These are phyloP conservation scores for Parastagonospora avenae DNA, from an alignment of 2,329 filamentous ascomycete species.

Conservation along the genomic window DNA sequence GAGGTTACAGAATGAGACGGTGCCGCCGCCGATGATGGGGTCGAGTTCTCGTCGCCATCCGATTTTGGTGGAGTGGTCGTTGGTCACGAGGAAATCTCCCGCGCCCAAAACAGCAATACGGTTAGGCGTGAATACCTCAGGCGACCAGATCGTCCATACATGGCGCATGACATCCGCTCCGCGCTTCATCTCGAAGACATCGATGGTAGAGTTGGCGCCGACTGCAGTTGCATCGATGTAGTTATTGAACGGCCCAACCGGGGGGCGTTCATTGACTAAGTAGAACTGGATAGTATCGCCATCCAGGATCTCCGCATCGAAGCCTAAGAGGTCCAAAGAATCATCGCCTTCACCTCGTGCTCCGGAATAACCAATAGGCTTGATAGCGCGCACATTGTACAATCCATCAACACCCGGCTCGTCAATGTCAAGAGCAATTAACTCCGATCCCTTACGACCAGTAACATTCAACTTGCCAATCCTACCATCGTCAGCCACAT, in stretches of 20 bases:
- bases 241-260: slow-evolving; percentile 26
- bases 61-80: slow-evolving; percentile 34
- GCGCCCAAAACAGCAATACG: slow-evolving; percentile 26
- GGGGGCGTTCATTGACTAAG: slow-evolving; percentile 34
- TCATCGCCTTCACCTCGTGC: slow-evolving; percentile 28
- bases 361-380: slow-evolving; percentile 26
- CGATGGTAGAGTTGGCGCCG: slow-evolving; percentile 34
- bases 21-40: slow-evolving; percentile 33
- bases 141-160: slow-evolving; percentile 24
- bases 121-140: slow-evolving; percentile 28
- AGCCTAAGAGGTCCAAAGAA: slow-evolving; percentile 30
- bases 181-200: slow-evolving; percentile 31
- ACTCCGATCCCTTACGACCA: slow-evolving; percentile 29
- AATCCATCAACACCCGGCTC: slow-evolving; percentile 27
- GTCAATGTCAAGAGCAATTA: slow-evolving; percentile 38
- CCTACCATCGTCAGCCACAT: slow-evolving; percentile 12
- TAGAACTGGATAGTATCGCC: slow-evolving; percentile 33
- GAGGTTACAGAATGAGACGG: slow-evolving; percentile 29
- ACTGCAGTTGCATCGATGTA: slow-evolving; percentile 25
- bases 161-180: slow-evolving; percentile 30
- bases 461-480: slow-evolving; percentile 24
- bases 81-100: slow-evolving; percentile 29
- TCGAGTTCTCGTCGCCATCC: slow-evolving; percentile 30
- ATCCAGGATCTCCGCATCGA: slow-evolving; percentile 31
- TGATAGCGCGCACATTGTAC: slow-evolving; percentile 29